Evolutionary conservation across 495 filamentous ascomycete species (phyloP).

Genomic region (Viridothelium virens): DNA sequence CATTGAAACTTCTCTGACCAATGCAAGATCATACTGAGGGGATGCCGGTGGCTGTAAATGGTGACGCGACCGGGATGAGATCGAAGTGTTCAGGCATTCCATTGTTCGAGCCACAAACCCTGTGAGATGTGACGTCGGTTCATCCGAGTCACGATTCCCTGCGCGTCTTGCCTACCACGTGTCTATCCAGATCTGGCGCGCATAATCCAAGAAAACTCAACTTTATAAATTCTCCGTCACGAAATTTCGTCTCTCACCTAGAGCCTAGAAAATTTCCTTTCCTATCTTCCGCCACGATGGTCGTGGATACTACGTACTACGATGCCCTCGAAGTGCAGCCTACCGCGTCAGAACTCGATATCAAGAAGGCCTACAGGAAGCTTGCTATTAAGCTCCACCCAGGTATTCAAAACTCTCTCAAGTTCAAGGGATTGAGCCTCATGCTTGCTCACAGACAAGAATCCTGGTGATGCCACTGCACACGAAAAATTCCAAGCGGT

Average conservation of each 20-base stretch:
- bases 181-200: neutral
- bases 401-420: conserved; percentile 35
- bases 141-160: neutral
- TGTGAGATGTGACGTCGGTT: neutral
- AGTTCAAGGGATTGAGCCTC: neutral
- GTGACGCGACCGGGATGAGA: neutral
- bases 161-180: neutral
- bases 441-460: conserved; percentile 63
- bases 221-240: neutral
- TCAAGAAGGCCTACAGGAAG: conserved; percentile 99
- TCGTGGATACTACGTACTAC: conserved; percentile 50
- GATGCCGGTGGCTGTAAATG: neutral
- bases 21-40: no score
- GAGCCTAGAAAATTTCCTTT: neutral
- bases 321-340: conserved; percentile 83
- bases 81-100: no score
- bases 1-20: neutral
- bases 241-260: neutral
- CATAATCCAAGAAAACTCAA: neutral
- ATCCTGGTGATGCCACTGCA: conserved; percentile 92
- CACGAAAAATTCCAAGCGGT: conserved; percentile 85
- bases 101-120: no score
- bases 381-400: conserved; percentile 76
- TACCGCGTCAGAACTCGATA: conserved; percentile 86
- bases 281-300: conserved; percentile 24